Conservation (phyloP, 345 rosid species). For the Murraya paniculata region DNA sequence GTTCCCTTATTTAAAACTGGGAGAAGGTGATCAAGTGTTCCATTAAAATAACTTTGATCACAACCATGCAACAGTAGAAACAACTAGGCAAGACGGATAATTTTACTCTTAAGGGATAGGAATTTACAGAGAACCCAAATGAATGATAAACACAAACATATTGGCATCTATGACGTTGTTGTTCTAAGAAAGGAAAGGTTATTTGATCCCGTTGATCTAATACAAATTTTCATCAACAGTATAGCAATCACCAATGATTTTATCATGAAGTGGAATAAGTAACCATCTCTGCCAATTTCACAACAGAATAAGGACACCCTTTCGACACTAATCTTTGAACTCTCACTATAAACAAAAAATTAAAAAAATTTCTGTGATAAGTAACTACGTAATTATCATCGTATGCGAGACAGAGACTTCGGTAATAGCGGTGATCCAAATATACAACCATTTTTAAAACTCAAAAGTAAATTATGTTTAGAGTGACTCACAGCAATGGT, state of each 20-base stretch:
- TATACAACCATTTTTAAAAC: not conserved
- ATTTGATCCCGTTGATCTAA: not conserved
- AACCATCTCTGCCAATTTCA: not conserved
- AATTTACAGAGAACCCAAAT: not conserved
- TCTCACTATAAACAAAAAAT: not conserved
- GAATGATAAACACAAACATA: not conserved
- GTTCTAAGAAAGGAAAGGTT: no score
- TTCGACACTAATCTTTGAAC: not conserved
- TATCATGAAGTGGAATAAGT: not conserved
- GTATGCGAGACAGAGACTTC: not conserved
- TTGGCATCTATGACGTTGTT: no score
- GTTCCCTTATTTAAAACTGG: not conserved
- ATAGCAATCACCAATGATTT: not conserved
- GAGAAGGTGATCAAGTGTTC: no score
- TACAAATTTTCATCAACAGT: not conserved
- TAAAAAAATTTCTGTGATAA: not conserved
- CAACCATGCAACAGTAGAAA: not conserved
- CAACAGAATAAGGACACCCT: not conserved
- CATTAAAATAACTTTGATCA: not conserved
- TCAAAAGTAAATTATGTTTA: not conserved
- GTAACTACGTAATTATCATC: not conserved
- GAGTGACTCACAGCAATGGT: constrained; percentile 62
- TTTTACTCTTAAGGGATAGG: not conserved
- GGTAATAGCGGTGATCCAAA: not conserved
- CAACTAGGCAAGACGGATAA: not conserved